Conservation (phyloP, 2,329 filamentous ascomycete genomes). For the Ophiostoma ips region DNA sequence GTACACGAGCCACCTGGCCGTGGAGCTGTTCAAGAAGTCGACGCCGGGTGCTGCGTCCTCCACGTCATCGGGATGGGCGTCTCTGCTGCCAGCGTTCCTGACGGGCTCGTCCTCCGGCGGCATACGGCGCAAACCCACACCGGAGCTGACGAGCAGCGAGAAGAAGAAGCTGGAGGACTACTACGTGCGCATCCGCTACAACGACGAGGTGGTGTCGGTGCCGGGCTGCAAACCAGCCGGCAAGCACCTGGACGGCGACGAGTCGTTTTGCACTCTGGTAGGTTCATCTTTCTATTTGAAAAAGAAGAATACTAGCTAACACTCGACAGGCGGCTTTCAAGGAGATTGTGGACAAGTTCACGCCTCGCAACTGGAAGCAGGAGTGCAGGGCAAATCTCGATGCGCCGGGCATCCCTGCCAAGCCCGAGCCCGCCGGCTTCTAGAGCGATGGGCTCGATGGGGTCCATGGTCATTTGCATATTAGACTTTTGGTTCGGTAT, state of each 20-base stretch:
- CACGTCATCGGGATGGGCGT: constrained; percentile 15
- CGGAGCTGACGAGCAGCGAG: constrained; percentile 42
- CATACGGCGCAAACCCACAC: constrained; percentile 47
- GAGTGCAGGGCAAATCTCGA: constrained; percentile 34
- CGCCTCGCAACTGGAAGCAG: constrained; percentile 61
- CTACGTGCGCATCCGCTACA: constrained; percentile 84
- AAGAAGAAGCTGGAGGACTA: constrained; percentile 53
- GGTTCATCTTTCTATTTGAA: constrained; percentile 17
- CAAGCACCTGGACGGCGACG: constrained; percentile 76
- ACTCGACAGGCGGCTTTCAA: constrained; percentile 67
- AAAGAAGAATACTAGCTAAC: not conserved
- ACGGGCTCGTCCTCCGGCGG: constrained; percentile 20
- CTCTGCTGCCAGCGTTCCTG: constrained; percentile 21
- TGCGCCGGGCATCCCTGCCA: constrained; percentile 30
- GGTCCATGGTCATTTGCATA: no score
- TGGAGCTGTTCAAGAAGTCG: constrained; percentile 63
- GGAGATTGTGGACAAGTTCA: constrained; percentile 77
- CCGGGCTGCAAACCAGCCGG: constrained; percentile 65
- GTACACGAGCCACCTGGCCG: constrained; percentile 80
- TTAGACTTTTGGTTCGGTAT: no score
- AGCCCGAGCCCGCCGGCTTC: constrained; percentile 32
- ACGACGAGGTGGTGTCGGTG: constrained; percentile 67
- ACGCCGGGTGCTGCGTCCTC: not conserved
- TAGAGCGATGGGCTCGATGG: not conserved
- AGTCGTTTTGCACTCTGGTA: constrained; percentile 80